phyloP scores from a whole-genome alignment of 768 basidiomycete species.

The Auricularia heimuer region DNA sequence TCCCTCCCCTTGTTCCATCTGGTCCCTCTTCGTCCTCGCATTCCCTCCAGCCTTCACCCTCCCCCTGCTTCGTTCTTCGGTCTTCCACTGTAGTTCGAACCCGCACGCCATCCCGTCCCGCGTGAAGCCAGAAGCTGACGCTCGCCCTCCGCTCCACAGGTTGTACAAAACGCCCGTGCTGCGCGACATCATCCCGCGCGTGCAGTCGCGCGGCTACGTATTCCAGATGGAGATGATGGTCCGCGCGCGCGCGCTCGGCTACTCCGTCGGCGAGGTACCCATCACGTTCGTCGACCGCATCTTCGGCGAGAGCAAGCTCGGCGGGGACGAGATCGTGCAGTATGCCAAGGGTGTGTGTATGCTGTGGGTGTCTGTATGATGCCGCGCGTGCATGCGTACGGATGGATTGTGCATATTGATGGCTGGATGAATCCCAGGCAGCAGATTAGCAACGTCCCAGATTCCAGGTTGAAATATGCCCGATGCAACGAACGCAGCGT shows the following conservation, averaged over 20 bases:
- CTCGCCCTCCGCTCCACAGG: conserved; percentile 25
- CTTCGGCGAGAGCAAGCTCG: conserved; percentile 88
- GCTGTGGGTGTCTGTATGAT: conserved; percentile 62
- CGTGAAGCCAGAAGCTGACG: neutral
- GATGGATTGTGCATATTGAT: no score
- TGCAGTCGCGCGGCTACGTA: conserved; percentile 83
- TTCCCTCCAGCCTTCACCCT: neutral
- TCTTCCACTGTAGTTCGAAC: neutral
- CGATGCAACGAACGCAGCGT: no score
- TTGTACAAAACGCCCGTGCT: conserved; percentile 71
- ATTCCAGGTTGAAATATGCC: no score
- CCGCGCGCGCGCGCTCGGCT: conserved; percentile 72
- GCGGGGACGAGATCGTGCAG: conserved; percentile 77
- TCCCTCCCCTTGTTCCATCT: neutral
- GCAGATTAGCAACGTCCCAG: no score
- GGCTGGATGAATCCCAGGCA: no score
- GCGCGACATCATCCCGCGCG: conserved; percentile 73
- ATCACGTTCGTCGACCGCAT: conserved; percentile 93
- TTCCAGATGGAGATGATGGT: conserved; percentile 99
- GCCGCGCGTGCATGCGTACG: no score
- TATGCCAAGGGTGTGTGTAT: conserved; percentile 81
- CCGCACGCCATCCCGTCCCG: neutral
- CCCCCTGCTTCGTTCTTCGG: neutral
- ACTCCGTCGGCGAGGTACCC: conserved; percentile 81
- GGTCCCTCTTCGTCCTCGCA: neutral